phyloP scores from a whole-genome alignment of 306 rosid genomes.

The Inga laurina region DNA sequence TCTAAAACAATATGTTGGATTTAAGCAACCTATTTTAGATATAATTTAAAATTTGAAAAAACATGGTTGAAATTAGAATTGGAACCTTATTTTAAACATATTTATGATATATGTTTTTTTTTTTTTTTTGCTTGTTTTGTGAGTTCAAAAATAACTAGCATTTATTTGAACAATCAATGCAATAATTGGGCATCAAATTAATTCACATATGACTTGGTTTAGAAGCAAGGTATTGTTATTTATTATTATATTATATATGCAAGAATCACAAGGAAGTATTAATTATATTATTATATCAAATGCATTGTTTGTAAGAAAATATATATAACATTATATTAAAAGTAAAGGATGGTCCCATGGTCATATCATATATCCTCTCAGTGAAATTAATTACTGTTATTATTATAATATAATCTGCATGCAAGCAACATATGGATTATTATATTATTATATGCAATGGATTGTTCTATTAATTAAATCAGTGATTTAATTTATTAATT shows the following conservation, averaged over 20 bases:
- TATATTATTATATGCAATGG: background rate
- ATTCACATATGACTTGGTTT: background rate
- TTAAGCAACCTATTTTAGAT: background rate
- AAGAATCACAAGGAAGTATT: background rate
- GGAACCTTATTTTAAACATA: background rate
- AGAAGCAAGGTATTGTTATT: background rate
- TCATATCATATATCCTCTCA: background rate
- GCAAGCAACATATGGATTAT: background rate
- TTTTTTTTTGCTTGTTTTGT: background rate
- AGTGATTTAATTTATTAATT: too few relatives aligned
- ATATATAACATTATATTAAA: background rate
- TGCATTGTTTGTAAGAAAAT: background rate
- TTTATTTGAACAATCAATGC: background rate
- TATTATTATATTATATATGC: background rate
- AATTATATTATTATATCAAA: background rate
- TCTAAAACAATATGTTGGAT: background rate
- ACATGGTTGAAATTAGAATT: background rate
- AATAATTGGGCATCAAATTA: background rate
- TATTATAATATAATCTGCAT: background rate
- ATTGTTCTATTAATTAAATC: too few relatives aligned
- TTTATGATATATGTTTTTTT: background rate
- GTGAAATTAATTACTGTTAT: background rate
- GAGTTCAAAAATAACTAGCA: background rate
- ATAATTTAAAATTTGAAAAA: background rate
- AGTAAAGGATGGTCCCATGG: background rate